Percentiles rank a stretch among this genome's conserved stretches.
These are phyloP conservation scores for Pseudonitzschia multiseries DNA, from an alignment of 108 stramenopile species.

Conservation along the genomic window DNA sequence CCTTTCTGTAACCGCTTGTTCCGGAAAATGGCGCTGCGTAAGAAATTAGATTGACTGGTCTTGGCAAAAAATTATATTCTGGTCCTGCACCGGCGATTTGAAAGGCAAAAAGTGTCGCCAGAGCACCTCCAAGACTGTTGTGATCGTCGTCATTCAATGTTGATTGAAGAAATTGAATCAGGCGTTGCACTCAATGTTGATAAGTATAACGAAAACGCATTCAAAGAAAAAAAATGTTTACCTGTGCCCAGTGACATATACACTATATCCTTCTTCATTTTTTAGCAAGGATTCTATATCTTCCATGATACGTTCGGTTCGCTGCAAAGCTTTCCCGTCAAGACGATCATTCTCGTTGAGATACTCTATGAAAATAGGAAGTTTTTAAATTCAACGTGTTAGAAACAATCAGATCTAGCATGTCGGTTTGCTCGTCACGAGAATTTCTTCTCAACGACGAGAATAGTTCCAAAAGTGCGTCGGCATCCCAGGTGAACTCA, in stretches of 20 bases:
- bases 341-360: not conserved
- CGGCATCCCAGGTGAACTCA: not conserved
- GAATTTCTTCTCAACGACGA: no score
- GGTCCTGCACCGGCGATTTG: not conserved
- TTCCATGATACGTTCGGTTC: not conserved
- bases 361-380: not conserved
- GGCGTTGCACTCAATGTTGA: not conserved
- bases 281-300: not conserved
- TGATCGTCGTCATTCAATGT: not conserved
- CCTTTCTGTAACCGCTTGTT: conserved; percentile 1
- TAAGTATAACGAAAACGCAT: not conserved
- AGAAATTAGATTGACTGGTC: not conserved
- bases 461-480: no score
- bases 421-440: not conserved
- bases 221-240: not conserved
- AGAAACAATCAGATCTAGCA: not conserved
- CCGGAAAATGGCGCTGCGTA: not conserved
- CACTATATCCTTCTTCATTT: conserved; percentile 5
- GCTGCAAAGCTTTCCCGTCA: not conserved
- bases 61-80: not conserved
- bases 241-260: conserved; percentile 14
- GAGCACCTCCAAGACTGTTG: conserved; percentile 3
- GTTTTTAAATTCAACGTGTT: not conserved
- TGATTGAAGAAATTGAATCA: not conserved
- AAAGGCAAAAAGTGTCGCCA: not conserved